Percentiles rank a stretch among this genome's conserved stretches.
phyloP scores from a whole-genome alignment of 371 early-diverging fungal genomes.

The Entomophthora muscae region DNA sequence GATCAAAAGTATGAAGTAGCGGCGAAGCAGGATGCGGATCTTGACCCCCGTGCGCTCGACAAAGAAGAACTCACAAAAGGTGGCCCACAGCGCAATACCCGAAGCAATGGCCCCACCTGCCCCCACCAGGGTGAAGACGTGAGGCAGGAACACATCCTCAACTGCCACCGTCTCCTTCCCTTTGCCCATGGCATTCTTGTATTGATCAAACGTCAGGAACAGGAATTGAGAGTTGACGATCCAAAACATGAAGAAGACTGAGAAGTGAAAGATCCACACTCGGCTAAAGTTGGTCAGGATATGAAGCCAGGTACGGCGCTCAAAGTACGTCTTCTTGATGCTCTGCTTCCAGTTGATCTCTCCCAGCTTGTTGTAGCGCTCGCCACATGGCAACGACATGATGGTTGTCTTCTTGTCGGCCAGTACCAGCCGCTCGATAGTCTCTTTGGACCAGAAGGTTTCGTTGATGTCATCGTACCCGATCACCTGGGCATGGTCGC shows the following conservation, averaged over 20 bases:
- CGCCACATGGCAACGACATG: slow-evolving; percentile 34
- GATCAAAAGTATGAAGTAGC: slow-evolving; percentile 35
- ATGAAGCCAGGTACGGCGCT: slow-evolving; percentile 72
- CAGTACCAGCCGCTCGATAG: slow-evolving; percentile 20
- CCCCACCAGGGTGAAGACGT: background rate
- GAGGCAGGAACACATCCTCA: slow-evolving; percentile 42
- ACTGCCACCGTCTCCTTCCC: slow-evolving; percentile 22
- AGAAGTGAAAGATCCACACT: slow-evolving; percentile 73
- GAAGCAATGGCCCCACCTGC: slow-evolving; percentile 55
- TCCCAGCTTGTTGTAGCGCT: slow-evolving; percentile 41
- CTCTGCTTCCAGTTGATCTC: slow-evolving; percentile 51
- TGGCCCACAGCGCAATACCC: slow-evolving; percentile 40
- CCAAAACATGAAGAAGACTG: slow-evolving; percentile 66
- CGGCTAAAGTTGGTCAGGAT: slow-evolving; percentile 70
- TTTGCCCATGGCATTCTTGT: slow-evolving; percentile 1
- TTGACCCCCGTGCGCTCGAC: slow-evolving; percentile 39
- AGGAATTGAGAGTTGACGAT: slow-evolving; percentile 50
- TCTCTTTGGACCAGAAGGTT: slow-evolving; percentile 40
- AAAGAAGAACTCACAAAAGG: slow-evolving; percentile 49
- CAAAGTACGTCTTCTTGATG: slow-evolving; percentile 72
- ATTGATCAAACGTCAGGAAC: slow-evolving; percentile 24
- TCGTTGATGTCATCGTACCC: slow-evolving; percentile 87
- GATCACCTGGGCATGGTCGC: slow-evolving; percentile 60
- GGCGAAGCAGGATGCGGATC: slow-evolving; percentile 32
- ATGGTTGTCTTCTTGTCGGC: slow-evolving; percentile 25